Conservation (phyloP, 2,329 filamentous ascomycete species). For the Colletotrichum sp. region DNA sequence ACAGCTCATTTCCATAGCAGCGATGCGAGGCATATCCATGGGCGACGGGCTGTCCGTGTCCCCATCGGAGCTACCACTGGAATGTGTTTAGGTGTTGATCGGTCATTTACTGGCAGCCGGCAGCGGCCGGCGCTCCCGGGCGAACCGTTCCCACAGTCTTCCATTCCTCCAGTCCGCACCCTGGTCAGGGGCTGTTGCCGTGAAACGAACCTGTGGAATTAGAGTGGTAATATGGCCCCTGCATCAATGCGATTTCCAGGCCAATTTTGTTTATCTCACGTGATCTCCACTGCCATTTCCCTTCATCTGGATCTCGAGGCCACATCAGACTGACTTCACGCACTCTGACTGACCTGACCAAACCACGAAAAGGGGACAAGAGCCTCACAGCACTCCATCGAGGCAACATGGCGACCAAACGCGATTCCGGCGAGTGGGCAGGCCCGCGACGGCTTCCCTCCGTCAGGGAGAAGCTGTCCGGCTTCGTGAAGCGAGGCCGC, state of each 20-base stretch:
- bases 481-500: neutral
- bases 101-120: neutral
- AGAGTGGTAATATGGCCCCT: slow-evolving; percentile 7
- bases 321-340: neutral
- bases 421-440: slow-evolving; percentile 2
- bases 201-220: neutral
- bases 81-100: neutral
- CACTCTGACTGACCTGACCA: neutral
- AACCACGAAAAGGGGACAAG: neutral
- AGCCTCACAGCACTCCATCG: neutral
- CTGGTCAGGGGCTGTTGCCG: slow-evolving; percentile 4
- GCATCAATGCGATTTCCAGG: slow-evolving; percentile 17
- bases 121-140: neutral
- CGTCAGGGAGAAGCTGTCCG: slow-evolving; percentile 13
- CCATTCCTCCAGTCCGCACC: neutral
- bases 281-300: slow-evolving; percentile 1
- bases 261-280: slow-evolving; percentile 21
- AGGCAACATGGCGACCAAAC: slow-evolving; percentile 12
- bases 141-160: neutral
- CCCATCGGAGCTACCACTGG: neutral
- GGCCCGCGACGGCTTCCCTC: slow-evolving; percentile 2
- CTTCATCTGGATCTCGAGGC: neutral
- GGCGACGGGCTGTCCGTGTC: neutral
- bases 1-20: neutral
- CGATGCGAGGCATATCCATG: neutral